Percentiles rank a stretch among this genome's conserved stretches.
Conservation (phyloP, 1,139 yeast genomes). For the Yamadazyma trypodendri region DNA sequence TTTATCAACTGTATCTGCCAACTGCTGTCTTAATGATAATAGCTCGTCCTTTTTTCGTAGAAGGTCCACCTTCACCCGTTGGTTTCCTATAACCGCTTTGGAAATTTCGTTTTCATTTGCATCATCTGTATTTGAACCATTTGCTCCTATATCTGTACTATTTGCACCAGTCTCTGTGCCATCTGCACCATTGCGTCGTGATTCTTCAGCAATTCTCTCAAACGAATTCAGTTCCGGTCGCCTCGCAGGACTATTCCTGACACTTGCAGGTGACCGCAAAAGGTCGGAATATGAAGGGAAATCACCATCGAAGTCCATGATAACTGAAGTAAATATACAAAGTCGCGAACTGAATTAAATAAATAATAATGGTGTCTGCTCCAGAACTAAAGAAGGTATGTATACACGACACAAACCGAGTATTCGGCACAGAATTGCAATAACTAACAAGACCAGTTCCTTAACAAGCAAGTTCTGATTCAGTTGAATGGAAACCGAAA, state of each 20-base stretch:
- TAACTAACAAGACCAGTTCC: slow-evolving; percentile 49
- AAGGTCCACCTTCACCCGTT: slow-evolving; percentile 21
- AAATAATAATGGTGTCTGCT: slow-evolving; percentile 51
- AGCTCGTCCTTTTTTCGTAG: slow-evolving; percentile 21
- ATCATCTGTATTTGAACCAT: no score
- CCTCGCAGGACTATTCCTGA: neutral
- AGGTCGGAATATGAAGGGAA: slow-evolving; percentile 29
- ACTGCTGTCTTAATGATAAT: slow-evolving; percentile 19
- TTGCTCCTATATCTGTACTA: no score
- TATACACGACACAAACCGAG: slow-evolving; percentile 8
- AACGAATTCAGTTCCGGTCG: neutral
- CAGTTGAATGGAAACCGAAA: slow-evolving; percentile 75
- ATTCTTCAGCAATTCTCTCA: no score
- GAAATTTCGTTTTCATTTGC: slow-evolving; percentile 3
- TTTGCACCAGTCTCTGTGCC: no score
- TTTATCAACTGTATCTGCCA: slow-evolving; percentile 22
- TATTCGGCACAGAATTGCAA: neutral
- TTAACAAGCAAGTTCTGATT: slow-evolving; percentile 70
- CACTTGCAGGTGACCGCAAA: slow-evolving; percentile 8
- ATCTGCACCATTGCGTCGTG: no score
- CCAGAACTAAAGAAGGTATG: slow-evolving; percentile 58
- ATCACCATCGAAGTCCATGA: slow-evolving; percentile 26
- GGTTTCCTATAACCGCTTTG: slow-evolving; percentile 14
- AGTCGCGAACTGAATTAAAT: neutral
- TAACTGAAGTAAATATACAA: neutral